Evolutionary conservation across 805 yeast species (phyloP), one percentile per base, ranked within the genome.

Genomic region (Metschnikowia kunwiensis): DNA sequence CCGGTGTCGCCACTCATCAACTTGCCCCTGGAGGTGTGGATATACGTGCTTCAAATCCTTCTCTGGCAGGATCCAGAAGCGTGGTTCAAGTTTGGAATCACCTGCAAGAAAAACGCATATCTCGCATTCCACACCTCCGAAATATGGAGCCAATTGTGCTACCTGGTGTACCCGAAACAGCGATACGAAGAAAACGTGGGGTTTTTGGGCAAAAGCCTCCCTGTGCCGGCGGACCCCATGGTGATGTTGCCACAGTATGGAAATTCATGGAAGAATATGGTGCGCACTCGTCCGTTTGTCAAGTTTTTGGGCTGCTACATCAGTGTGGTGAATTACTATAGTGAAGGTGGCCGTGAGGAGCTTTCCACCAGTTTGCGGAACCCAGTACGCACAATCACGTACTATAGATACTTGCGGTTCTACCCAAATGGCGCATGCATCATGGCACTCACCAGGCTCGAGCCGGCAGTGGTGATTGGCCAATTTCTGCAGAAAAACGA

Each of bases 241-340:
- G 28, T 42, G 24, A 44, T 63, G 14, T 24, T 66, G 10, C 47
- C 61, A 2, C 61, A 58, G 27, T 65, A 61, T 38, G 45, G 47
- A 15, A 42, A 55, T 30, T 57, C 68, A 5, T 68, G 72, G 72
- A 63, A 72, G 43, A 45, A 50, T 14, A 77, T 83, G 86, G 64
- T 77, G 27, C 50, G 58, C 27, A 72, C 74, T 24, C 64, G 96
- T 25, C 96, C 97, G 0, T 82, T 81, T 50, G 50, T 89, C 22
- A 82, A 91, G 51, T 86, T 77, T 56, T 69, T 78, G 36, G 98
- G 98, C 1, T 72, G 87, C 13, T 91, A 91, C 50, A 84, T 91
- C 15, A 80, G 95, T 50, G 84, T 81, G 13, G 85, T 89, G 34
- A 84, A 84, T 43, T 89, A 88, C 59, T 75, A 83, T 47, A 74